Evolutionary conservation across 2,329 filamentous ascomycete species (phyloP).

Genomic region (Penicillium sp.): DNA sequence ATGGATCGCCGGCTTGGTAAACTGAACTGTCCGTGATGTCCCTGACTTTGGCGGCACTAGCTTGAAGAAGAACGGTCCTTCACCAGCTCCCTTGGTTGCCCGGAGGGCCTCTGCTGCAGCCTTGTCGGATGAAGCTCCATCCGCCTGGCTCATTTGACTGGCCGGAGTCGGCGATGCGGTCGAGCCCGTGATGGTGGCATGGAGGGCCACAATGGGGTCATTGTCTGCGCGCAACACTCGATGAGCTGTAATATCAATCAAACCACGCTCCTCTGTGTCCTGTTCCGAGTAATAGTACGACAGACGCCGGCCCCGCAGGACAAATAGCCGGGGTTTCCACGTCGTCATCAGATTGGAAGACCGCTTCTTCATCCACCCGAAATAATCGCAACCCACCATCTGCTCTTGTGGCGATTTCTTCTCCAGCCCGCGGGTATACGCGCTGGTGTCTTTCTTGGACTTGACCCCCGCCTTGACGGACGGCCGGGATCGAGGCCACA

Average conservation of each 20-base stretch:
- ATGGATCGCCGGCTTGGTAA: slow-evolving; percentile 93
- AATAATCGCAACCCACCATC: slow-evolving; percentile 80
- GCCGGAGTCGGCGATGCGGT: slow-evolving; percentile 54
- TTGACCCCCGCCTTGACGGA: no score
- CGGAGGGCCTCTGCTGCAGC: no score
- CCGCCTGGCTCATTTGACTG: no score
- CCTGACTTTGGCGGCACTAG: slow-evolving; percentile 82
- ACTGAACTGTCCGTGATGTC: slow-evolving; percentile 82
- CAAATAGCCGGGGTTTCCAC: slow-evolving; percentile 94
- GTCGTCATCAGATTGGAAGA: slow-evolving; percentile 92
- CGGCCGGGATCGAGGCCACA: slow-evolving; percentile 46
- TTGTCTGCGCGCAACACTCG: slow-evolving; percentile 90
- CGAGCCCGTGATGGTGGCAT: slow-evolving; percentile 85
- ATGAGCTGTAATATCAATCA: slow-evolving; percentile 96
- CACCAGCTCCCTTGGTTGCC: slow-evolving; percentile 40
- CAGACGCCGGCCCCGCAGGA: slow-evolving; percentile 79
- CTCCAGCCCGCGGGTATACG: slow-evolving; percentile 76
- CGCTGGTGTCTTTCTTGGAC: slow-evolving; percentile 88
- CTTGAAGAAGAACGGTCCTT: slow-evolving; percentile 94
- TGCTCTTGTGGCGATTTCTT: slow-evolving; percentile 75
- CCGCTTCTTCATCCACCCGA: slow-evolving; percentile 99
- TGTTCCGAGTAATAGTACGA: slow-evolving; percentile 95
- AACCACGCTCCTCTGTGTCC: slow-evolving; percentile 82
- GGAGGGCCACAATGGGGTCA: slow-evolving; percentile 78
- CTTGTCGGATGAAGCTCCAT: no score